Conservation (phyloP, 192 early-diverging fungal species). For the Hyaloraphidium curvatum region DNA sequence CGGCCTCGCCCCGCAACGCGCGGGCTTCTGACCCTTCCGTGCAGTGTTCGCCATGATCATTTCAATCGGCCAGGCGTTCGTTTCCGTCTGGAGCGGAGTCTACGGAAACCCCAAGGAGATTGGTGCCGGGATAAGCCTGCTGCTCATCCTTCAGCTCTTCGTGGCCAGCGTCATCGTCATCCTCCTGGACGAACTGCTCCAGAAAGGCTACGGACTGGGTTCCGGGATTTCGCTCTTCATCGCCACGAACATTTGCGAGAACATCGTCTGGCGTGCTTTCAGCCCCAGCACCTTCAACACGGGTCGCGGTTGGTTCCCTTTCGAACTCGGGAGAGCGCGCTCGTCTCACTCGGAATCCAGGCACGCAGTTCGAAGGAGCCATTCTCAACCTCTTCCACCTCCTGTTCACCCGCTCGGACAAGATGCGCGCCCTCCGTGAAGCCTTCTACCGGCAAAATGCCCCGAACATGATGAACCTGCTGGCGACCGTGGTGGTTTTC, state of each 20-base stretch:
- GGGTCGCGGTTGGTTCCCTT: slow-evolving; percentile 47
- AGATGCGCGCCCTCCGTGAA: slow-evolving; percentile 90
- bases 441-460: slow-evolving; percentile 80
- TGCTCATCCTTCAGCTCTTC: slow-evolving; percentile 92
- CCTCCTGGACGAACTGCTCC: slow-evolving; percentile 95
- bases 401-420: slow-evolving; percentile 84
- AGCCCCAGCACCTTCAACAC: slow-evolving; percentile 95
- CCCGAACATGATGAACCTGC: slow-evolving; percentile 79
- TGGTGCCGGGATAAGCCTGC: slow-evolving; percentile 87
- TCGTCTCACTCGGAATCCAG: slow-evolving; percentile 10
- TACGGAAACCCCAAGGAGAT: slow-evolving; percentile 93
- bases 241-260: slow-evolving; percentile 99
- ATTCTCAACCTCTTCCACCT: slow-evolving; percentile 88
- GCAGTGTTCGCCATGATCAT: slow-evolving; percentile 95
- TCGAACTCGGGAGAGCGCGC: background rate
- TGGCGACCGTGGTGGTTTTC: slow-evolving; percentile 76
- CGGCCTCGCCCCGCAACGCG: background rate
- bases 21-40: background rate
- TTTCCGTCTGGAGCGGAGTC: slow-evolving; percentile 93
- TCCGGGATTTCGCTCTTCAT: slow-evolving; percentile 99
- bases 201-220: slow-evolving; percentile 99
- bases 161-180: slow-evolving; percentile 95
- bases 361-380: slow-evolving; percentile 97
- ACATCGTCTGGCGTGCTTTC: slow-evolving; percentile 97
- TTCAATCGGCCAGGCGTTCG: slow-evolving; percentile 94